These are phyloP conservation scores for Leccinum incarnatum DNA, from an alignment of 768 basidiomycete species.

Conservation along the genomic window DNA sequence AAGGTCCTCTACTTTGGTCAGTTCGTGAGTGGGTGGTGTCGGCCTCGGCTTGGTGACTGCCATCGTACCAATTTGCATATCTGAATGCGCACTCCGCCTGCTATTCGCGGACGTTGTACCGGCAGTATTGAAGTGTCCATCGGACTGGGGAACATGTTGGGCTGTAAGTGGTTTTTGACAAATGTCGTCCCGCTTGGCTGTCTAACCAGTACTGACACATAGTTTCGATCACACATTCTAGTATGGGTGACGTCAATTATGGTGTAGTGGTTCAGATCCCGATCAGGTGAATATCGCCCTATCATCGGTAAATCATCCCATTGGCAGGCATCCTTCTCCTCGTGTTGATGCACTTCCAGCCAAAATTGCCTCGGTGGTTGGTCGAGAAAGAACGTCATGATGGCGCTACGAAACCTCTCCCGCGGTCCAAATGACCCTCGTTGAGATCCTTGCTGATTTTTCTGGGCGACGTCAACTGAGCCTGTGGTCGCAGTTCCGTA, in stretches of 20 bases:
- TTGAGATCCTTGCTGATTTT: slow-evolving; percentile 36
- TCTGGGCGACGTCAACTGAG: slow-evolving; percentile 28
- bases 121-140: slow-evolving; percentile 32
- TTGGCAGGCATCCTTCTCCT: slow-evolving; percentile 32
- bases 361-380: slow-evolving; percentile 42
- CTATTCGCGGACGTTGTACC: slow-evolving; percentile 38
- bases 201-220: no score
- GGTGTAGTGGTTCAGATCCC: no score
- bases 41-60: slow-evolving; percentile 42
- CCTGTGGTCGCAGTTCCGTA: slow-evolving; percentile 26
- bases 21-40: slow-evolving; percentile 47
- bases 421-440: slow-evolving; percentile 28
- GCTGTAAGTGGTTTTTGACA: slow-evolving; percentile 24
- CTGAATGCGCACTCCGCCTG: slow-evolving; percentile 33
- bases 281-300: neutral
- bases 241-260: no score
- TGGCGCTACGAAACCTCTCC: slow-evolving; percentile 31
- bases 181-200: neutral
- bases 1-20: slow-evolving; percentile 34
- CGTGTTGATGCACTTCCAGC: slow-evolving; percentile 34
- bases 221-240: no score
- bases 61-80: slow-evolving; percentile 36
- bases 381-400: slow-evolving; percentile 35
- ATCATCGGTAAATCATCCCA: slow-evolving; percentile 35
- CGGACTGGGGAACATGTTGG: slow-evolving; percentile 35